Conservation (phyloP, 2,329 filamentous ascomycete species). For the Fusarium sp. region DNA sequence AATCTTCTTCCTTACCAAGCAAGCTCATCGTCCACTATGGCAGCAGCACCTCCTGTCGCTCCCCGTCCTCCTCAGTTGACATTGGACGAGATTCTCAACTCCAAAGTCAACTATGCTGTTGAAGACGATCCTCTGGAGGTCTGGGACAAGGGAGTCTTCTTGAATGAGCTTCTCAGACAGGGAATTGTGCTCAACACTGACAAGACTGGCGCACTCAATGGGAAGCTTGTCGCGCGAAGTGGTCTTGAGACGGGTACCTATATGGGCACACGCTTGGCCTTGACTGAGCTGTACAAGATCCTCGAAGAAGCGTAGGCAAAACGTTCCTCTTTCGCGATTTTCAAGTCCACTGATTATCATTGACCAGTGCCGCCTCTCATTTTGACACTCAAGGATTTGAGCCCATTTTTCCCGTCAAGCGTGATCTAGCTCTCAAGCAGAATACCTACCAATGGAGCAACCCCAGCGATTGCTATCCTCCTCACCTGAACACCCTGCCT, state of each 20-base stretch:
- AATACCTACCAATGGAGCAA: conserved; percentile 23
- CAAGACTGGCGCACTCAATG: neutral
- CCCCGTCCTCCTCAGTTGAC: neutral
- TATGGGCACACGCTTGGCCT: conserved; percentile 12
- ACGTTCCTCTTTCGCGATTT: rapidly evolving
- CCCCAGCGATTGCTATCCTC: conserved; percentile 11
- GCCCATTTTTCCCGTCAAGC: conserved; percentile 13
- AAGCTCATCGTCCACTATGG: neutral
- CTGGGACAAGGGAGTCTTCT: conserved; percentile 30
- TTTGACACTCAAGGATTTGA: conserved; percentile 12
- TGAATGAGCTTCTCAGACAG: conserved; percentile 28
- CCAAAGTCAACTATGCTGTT: conserved; percentile 4
- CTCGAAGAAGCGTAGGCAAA: conserved; percentile 22
- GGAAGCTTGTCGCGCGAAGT: neutral
- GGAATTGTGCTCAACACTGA: conserved; percentile 16
- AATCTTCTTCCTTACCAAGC: neutral
- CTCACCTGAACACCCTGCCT: conserved; percentile 14
- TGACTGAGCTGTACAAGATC: conserved; percentile 29
- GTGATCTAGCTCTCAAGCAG: conserved; percentile 12
- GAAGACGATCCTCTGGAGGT: conserved; percentile 12
- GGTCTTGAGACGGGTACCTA: conserved; percentile 24
- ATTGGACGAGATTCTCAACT: conserved; percentile 27
- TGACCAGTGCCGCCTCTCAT: conserved; percentile 4
- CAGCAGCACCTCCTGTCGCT: neutral
- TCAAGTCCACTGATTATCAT: neutral